Base-by-base conservation (phyloP, 805 yeast species). In the Candida palmyrensis region DNA sequence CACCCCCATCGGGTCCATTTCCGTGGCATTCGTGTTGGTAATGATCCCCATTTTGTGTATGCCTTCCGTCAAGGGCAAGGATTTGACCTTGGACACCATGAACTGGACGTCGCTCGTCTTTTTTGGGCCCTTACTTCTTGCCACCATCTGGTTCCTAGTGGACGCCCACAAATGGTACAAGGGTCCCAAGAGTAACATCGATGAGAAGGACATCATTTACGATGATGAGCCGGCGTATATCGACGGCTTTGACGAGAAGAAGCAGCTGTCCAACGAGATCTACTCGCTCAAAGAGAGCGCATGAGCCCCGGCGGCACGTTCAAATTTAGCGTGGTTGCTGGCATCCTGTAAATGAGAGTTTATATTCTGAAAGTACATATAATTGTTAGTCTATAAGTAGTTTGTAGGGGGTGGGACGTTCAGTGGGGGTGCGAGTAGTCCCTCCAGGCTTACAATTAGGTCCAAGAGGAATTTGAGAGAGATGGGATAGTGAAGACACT, bases 81-180 rank as follows among this genome's bases (percentile, higher is more conserved):
- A 63, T 41, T 53, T 66, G 47, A 64, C 57, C 35, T 56, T 53
- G 38, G 65, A 56, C 21, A 33, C 40, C 24, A 77, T 77, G 82
- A 79, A 78, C 55, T 79, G 82, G 82, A 79, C 85, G 1, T 66
- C 58, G 26, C 66, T 76, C 13, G 82, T 79, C 6, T 77, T 66
- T 53, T 75, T 73, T 48, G 82, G 79, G 2, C 74, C 82, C 9
- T 60, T 78, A 73, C 39, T 73, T 14, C 32, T 76, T 15, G 70
- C 73, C n/a, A 45, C 65, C 17, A 36, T 62, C 3, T 79, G 79
- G 74, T 79, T 51, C 43, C 48, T 57, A 24, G 55, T 69, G 9
- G 71, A 68, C 40, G 85, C 82, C 14, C 74, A 62, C 47, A 77
- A 70, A 42, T 70, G 77, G 70, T 79, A 74, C 63, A 52, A 51